Percentiles rank a stretch among this genome's conserved stretches.
Conservation (phyloP, 208 protist species). For the Acanthamoeba rhysodes region DNA sequence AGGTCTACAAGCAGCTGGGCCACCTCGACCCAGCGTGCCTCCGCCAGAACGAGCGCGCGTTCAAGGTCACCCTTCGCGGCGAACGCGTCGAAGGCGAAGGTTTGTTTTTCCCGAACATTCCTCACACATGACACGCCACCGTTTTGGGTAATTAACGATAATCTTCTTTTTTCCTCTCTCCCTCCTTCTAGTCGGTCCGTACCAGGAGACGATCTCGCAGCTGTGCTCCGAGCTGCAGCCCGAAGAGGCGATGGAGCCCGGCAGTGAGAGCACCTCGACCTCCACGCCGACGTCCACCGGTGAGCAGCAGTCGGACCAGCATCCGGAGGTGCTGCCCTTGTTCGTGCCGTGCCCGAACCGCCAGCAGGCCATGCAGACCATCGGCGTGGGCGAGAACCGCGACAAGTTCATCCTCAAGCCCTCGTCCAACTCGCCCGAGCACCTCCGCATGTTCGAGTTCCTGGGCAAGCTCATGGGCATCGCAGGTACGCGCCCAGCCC, state of each 20-base stretch:
- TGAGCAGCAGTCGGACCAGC: neutral
- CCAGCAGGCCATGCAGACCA: constrained; percentile 26
- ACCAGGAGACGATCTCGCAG: constrained; percentile 48
- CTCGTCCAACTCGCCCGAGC: constrained; percentile 19
- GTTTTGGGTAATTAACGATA: too few relatives aligned
- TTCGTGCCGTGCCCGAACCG: constrained; percentile 58
- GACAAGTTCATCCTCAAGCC: constrained; percentile 81
- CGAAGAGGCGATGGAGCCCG: neutral
- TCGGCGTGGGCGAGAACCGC: constrained; percentile 76
- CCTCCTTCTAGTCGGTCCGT: neutral
- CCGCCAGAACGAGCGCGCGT: constrained; percentile 22
- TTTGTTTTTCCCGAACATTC: too few relatives aligned
- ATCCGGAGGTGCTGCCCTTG: constrained; percentile 21
- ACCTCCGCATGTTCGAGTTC: constrained; percentile 91
- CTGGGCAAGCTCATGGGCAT: constrained; percentile 96
- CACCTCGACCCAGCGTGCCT: constrained; percentile 16
- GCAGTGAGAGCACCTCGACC: neutral
- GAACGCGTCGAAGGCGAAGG: constrained; percentile 49
- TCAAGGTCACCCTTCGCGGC: constrained; percentile 30
- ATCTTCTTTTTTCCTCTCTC: too few relatives aligned
- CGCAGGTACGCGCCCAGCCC: constrained; percentile 87
- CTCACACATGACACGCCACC: neutral
- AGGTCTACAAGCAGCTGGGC: constrained; percentile 30
- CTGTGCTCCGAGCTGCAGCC: constrained; percentile 47
- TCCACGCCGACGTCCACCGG: neutral